Evolutionary conservation across 2,329 filamentous ascomycete genomes (phyloP).

Genomic region (Ceratocystis smalleyi): DNA sequence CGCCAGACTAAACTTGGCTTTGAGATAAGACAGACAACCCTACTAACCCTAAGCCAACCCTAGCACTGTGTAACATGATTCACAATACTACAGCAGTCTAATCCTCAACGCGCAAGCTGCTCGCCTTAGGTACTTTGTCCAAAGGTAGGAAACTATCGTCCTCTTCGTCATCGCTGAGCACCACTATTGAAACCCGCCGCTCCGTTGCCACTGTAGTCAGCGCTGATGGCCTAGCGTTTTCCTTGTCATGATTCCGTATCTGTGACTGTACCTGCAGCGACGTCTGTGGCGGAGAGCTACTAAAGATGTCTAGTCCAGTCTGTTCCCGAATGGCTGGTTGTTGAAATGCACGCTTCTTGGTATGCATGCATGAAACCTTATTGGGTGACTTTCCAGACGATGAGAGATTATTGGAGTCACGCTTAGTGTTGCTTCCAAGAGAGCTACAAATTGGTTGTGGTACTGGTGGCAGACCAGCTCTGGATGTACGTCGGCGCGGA

Average conservation of each 20-base stretch:
- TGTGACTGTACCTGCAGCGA: neutral
- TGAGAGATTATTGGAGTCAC: neutral
- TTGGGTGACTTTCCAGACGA: neutral
- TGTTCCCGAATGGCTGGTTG: slow-evolving; percentile 5
- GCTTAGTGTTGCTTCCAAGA: neutral
- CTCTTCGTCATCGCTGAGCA: slow-evolving; percentile 10
- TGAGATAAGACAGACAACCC: neutral
- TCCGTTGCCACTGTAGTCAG: neutral
- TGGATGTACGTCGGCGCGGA: neutral
- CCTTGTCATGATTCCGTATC: neutral
- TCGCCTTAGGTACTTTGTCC: neutral
- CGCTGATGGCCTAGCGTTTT: neutral
- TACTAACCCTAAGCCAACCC: neutral
- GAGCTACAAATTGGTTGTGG: neutral
- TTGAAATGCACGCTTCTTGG: slow-evolving; percentile 6
- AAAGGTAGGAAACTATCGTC: neutral
- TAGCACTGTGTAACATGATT: neutral
- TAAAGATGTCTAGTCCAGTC: slow-evolving; percentile 10
- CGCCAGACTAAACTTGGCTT: neutral
- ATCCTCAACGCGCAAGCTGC: neutral
- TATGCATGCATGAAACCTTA: neutral
- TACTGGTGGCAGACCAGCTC: neutral
- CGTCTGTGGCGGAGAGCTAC: slow-evolving; percentile 8
- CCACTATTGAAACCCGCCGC: neutral
- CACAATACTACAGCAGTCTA: neutral